Evolutionary conservation across 345 rosid genomes (phyloP).

Genomic region (Ceriops tagal): DNA sequence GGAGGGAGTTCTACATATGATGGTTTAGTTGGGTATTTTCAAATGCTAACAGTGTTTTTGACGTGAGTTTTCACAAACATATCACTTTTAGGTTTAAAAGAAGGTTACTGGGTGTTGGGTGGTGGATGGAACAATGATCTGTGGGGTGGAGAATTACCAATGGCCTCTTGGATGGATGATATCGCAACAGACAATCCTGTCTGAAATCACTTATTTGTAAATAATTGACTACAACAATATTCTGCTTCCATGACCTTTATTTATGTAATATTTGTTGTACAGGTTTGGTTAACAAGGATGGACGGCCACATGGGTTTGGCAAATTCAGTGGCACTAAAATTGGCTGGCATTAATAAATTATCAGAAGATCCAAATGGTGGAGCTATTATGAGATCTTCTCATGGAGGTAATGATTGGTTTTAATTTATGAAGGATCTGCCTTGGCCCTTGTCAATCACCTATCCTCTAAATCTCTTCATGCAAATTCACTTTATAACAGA

Average conservation of each 20-base stretch:
- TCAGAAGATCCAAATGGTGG: constrained; percentile 75
- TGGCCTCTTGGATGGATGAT: constrained; percentile 79
- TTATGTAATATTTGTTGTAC: constrained; percentile 9
- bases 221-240: not conserved
- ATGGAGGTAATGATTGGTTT: constrained; percentile 50
- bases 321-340: constrained; percentile 63
- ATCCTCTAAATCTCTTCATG: too few species aligned
- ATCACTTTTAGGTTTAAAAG: constrained; percentile 40
- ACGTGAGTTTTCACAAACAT: not conserved
- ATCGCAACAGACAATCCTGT: constrained; percentile 75
- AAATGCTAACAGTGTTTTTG: not conserved
- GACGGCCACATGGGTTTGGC: constrained; percentile 96
- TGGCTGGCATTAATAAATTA: constrained; percentile 54
- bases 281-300: constrained; percentile 88
- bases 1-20: not conserved
- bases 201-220: constrained; percentile 19
- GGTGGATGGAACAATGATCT: constrained; percentile 97
- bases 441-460: too few species aligned
- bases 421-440: not conserved
- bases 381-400: constrained; percentile 47
- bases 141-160: constrained; percentile 92
- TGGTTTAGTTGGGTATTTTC: not conserved
- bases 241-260: not conserved
- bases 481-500: too few species aligned
- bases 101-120: constrained; percentile 81